Evolutionary conservation across 192 early-diverging fungal genomes (phyloP).

Genomic region (Dispira simplex): DNA sequence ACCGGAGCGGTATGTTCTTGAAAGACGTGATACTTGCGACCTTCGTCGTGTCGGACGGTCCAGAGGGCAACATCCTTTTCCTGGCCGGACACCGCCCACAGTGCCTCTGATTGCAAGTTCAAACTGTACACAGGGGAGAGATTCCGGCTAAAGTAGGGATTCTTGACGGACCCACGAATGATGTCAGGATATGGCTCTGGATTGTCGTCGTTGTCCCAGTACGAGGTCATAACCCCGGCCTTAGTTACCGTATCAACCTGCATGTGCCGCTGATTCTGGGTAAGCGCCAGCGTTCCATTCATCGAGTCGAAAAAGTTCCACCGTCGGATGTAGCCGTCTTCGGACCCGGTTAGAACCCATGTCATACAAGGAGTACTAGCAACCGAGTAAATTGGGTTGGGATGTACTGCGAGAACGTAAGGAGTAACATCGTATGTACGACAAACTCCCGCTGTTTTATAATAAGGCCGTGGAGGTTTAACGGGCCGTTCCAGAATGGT

Average conservation of each 20-base stretch:
- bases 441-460: neutral
- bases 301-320: slow-evolving; percentile 84
- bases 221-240: slow-evolving; percentile 23
- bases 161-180: slow-evolving; percentile 6
- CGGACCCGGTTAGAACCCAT: slow-evolving; percentile 72
- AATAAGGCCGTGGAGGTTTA: neutral
- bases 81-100: slow-evolving; percentile 68
- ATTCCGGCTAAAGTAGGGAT: slow-evolving; percentile 22
- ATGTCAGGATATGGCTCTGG: slow-evolving; percentile 8
- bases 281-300: slow-evolving; percentile 64
- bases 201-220: slow-evolving; percentile 28
- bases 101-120: slow-evolving; percentile 81
- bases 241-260: slow-evolving; percentile 71
- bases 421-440: neutral
- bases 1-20: slow-evolving; percentile 69
- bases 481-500: slow-evolving; percentile 1
- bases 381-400: slow-evolving; percentile 48
- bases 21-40: slow-evolving; percentile 69
- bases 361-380: slow-evolving; percentile 53
- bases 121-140: slow-evolving; percentile 86
- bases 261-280: slow-evolving; percentile 71
- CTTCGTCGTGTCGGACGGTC: slow-evolving; percentile 89
- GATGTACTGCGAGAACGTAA: slow-evolving; percentile 35
- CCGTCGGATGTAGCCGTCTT: slow-evolving; percentile 91
- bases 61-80: slow-evolving; percentile 63